These are phyloP conservation scores for Boechera retrofracta DNA, from an alignment of 345 rosid species.

Conservation along the genomic window DNA sequence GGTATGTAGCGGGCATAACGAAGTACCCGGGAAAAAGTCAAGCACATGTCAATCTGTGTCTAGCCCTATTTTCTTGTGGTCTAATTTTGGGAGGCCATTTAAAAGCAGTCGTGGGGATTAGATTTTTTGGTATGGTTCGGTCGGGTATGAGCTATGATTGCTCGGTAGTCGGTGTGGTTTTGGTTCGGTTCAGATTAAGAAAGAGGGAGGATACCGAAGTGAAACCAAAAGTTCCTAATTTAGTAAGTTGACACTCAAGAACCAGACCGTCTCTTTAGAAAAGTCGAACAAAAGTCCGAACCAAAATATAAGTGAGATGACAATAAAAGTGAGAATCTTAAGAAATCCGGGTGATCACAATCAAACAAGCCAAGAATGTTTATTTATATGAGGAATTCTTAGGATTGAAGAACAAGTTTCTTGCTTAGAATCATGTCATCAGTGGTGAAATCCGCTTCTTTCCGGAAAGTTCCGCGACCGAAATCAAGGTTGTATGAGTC, in stretches of 20 bases:
- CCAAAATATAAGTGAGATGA: conserved; percentile 16
- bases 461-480: conserved; percentile 85
- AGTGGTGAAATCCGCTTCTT: conserved; percentile 90
- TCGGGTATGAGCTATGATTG: background rate
- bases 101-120: background rate
- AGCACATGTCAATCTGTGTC: background rate
- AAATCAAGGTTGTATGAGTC: conserved; percentile 95
- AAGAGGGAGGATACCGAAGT: background rate
- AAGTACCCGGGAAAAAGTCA: background rate
- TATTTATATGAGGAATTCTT: conserved; percentile 31
- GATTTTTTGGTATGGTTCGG: background rate
- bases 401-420: conserved; percentile 71
- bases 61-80: background rate
- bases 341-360: background rate
- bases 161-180: background rate
- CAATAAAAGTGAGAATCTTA: conserved; percentile 10
- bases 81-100: background rate
- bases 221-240: background rate
- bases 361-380: conserved; percentile 33
- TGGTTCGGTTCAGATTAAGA: conserved; percentile 4
- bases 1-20: background rate
- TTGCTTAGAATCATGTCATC: conserved; percentile 89
- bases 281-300: background rate
- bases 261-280: background rate
- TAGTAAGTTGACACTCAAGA: background rate